Percentiles rank a stretch among this genome's conserved stretches.
Evolutionary conservation across 306 rosid species (phyloP).

Genomic region (Rubus idaeus): DNA sequence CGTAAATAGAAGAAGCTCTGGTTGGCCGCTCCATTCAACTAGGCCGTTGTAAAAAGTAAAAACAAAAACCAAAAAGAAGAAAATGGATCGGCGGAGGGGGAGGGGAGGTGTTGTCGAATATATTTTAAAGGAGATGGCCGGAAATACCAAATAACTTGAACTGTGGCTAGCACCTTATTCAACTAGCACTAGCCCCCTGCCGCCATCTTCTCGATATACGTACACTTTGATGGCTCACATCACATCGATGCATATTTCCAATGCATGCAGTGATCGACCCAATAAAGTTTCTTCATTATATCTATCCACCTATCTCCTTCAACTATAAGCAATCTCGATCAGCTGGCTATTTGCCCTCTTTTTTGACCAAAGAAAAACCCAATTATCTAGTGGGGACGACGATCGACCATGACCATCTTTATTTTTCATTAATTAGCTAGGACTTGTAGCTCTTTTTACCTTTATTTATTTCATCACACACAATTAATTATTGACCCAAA

Average conservation of each 20-base stretch:
- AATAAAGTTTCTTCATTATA: background rate
- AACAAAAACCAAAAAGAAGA: too few species aligned
- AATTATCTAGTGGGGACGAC: background rate
- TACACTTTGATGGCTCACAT: background rate
- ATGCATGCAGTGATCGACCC: slow-evolving; percentile 17
- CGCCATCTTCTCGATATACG: background rate
- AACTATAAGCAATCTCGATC: slow-evolving; percentile 5
- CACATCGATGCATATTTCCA: background rate
- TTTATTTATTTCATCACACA: background rate
- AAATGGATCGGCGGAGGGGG: too few species aligned
- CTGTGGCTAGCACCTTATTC: too few species aligned
- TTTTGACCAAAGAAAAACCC: slow-evolving; percentile 2
- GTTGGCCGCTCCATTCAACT: too few species aligned
- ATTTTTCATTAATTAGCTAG: background rate
- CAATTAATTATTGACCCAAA: background rate
- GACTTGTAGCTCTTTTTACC: background rate
- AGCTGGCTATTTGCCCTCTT: background rate
- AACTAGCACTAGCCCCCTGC: background rate
- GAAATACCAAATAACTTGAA: too few species aligned
- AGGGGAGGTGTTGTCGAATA: too few species aligned
- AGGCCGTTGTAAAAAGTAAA: too few species aligned
- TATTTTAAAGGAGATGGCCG: too few species aligned
- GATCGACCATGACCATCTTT: background rate
- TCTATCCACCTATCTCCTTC: slow-evolving; percentile 2
- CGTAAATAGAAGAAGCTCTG: too few species aligned